Percentiles rank a stretch among this genome's conserved stretches.
These are phyloP conservation scores for Neonectria faginata DNA, from an alignment of 2,329 filamentous ascomycete species.

Conservation along the genomic window DNA sequence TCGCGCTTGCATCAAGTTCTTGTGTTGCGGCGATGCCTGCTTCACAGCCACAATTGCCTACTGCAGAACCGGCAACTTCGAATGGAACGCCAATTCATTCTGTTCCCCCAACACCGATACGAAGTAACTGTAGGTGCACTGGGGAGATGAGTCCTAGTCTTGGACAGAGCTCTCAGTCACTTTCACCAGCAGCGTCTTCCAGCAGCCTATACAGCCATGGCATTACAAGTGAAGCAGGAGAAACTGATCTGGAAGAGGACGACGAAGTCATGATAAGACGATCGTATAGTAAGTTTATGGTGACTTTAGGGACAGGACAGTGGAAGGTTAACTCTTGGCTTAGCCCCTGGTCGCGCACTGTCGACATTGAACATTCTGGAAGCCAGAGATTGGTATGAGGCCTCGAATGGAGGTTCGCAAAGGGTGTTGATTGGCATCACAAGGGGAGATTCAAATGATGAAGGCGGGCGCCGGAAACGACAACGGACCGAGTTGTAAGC, in stretches of 20 bases:
- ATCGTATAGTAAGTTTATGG: background rate
- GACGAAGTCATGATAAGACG: background rate
- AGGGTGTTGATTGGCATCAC: background rate
- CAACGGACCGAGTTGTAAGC: background rate
- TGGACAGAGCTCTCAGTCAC: background rate
- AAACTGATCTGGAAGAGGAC: background rate
- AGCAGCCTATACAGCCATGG: background rate
- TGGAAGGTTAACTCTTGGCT: background rate
- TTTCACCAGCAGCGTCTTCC: background rate
- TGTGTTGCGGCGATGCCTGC: background rate
- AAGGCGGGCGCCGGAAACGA: background rate
- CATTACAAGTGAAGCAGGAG: background rate
- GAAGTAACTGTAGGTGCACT: background rate
- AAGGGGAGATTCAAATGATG: background rate
- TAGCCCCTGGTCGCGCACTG: background rate
- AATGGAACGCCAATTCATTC: background rate
- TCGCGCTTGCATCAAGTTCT: background rate
- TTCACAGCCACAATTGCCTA: background rate
- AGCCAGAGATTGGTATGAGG: slow-evolving; percentile 1
- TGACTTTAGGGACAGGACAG: background rate
- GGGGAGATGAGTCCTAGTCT: background rate
- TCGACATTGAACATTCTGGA: background rate
- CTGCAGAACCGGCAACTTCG: background rate
- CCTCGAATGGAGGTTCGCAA: background rate
- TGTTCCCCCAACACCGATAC: background rate